Base-by-base conservation (phyloP, 2,329 filamentous ascomycete species). In the Fusarium staphyleae region DNA sequence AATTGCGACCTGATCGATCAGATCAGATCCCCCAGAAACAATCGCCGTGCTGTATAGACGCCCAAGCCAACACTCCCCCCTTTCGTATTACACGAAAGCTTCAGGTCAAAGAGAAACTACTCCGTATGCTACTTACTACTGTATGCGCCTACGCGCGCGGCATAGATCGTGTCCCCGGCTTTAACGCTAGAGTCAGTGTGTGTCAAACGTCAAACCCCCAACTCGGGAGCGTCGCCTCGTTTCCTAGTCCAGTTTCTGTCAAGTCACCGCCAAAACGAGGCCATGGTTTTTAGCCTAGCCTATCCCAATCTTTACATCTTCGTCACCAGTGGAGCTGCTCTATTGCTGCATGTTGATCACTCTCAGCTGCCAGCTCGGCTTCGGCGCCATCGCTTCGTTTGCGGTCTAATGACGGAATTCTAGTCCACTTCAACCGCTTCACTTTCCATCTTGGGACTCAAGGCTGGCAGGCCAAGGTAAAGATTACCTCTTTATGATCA, bases 1-100 rank as follows among this genome's bases (percentile, higher is more conserved):
- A 39, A 52, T 61, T 60, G 57, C 36, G 58, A 60, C 57, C 53
- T 62, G 52, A 61, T 62, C 58, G 58, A 61, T 62, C 58, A 57
- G 36, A 37, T 40, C 30, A 22, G 19, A 22, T 46, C 40, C 54
- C 57, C 57, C 44, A 30, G 57, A 41, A 61, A 59, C 53, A 47
- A 46, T 54, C 46, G 14, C 45, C 62, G 60, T 57, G 39, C 47
- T 49, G 51, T 44, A 50, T 18, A 44, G 58, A 58, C 57, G 13
- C 57, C 52, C 53, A 19, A n/a, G 11, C 29, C 24, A 3, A 12
- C 12, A 33, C 26, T 13, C 55, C 19, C 28, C 29, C 30, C 43
- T 50, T 36, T 57, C 57, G 34, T 36, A 41, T 55, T 16, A 19
- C 22, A 26, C 18, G 36, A 9, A 40, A 47, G 46, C 42, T 33